phyloP scores from a whole-genome alignment of 345 rosid genomes.

The Hibiscus trionum region DNA sequence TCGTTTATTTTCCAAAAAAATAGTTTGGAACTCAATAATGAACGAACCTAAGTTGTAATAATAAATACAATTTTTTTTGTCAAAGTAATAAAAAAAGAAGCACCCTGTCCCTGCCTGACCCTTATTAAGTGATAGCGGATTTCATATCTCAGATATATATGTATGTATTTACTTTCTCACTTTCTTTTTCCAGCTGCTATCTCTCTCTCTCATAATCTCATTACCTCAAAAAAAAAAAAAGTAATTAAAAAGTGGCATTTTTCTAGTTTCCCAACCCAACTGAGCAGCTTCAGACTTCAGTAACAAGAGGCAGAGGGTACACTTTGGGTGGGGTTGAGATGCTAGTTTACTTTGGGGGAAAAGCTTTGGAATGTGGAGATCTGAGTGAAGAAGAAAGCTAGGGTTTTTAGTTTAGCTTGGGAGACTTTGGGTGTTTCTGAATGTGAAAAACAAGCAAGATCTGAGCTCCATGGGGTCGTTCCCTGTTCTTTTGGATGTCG shows the following conservation, averaged over 20 bases:
- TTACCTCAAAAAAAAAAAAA: background rate
- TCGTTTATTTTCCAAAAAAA: no score
- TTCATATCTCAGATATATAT: background rate
- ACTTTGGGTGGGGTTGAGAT: background rate
- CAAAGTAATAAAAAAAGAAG: no score
- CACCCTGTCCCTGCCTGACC: no score
- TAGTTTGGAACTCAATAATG: no score
- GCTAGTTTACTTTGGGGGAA: background rate
- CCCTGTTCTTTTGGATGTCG: background rate
- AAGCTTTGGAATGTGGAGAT: conserved; percentile 7
- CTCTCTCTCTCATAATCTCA: background rate
- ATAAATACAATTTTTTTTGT: no score
- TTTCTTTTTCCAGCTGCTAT: background rate
- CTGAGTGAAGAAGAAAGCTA: conserved; percentile 7
- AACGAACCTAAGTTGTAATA: no score
- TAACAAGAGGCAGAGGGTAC: background rate
- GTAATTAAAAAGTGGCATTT: background rate
- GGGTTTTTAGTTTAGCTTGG: conserved; percentile 7
- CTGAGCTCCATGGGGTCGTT: conserved; percentile 2
- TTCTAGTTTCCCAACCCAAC: background rate
- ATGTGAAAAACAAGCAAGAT: conserved; percentile 1
- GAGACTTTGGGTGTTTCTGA: background rate
- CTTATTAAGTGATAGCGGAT: background rate
- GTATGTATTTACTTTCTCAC: no score
- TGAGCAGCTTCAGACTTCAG: conserved; percentile 5